phyloP scores from a whole-genome alignment of 345 rosid genomes.

The Lumnitzera littorea region DNA sequence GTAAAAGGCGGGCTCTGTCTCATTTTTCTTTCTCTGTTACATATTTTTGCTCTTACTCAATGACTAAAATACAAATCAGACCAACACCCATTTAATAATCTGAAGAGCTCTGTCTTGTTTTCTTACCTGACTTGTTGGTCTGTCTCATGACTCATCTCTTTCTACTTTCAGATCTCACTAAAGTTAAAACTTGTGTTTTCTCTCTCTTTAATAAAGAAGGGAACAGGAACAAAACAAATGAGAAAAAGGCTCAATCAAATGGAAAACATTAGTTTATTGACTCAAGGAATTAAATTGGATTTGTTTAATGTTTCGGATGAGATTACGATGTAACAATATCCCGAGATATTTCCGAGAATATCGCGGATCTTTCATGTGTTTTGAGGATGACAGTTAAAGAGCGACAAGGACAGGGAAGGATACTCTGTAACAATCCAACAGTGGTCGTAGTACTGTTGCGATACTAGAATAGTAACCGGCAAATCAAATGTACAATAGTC shows the following conservation, averaged over 20 bases:
- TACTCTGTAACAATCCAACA: neutral
- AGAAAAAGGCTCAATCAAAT: neutral
- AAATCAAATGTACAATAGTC: no score
- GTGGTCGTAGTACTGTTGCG: no score
- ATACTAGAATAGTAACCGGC: no score
- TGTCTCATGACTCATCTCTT: slow-evolving; percentile 1
- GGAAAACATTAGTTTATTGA: no score
- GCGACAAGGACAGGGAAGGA: neutral
- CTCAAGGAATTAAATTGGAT: neutral
- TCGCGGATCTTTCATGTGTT: neutral
- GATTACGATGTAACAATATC: slow-evolving; percentile 1
- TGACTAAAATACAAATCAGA: slow-evolving; percentile 14
- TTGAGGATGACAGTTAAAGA: neutral
- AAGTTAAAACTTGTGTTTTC: slow-evolving; percentile 2
- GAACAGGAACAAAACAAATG: slow-evolving; percentile 34
- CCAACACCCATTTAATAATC: slow-evolving; percentile 14
- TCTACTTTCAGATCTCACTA: neutral
- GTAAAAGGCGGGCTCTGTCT: neutral
- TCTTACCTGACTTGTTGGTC: slow-evolving; percentile 5
- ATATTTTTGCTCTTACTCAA: neutral
- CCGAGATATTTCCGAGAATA: slow-evolving; percentile 8
- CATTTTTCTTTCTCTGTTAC: neutral
- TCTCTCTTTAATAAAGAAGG: slow-evolving; percentile 4
- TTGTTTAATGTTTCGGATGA: neutral
- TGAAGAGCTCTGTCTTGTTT: neutral